Percentiles rank a stretch among this genome's conserved stretches.
phyloP scores from a whole-genome alignment of 805 yeast genomes.

The Wickerhamiella brachini region DNA sequence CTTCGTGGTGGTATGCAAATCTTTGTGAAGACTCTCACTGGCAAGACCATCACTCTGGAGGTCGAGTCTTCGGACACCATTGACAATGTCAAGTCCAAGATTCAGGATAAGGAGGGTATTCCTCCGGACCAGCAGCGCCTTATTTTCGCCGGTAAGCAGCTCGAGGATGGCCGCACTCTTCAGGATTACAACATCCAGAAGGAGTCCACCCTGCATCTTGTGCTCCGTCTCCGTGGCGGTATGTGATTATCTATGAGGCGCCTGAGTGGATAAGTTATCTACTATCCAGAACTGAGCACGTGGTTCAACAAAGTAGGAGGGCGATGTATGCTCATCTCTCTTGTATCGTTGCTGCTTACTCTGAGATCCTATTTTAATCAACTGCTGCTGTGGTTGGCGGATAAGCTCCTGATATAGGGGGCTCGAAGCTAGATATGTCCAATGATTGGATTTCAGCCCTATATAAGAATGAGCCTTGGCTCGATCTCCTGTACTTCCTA shows the following conservation, averaged over 20 bases:
- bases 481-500: not conserved
- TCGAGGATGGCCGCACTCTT: slow-evolving; percentile 87
- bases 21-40: slow-evolving; percentile 83
- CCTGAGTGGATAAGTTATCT: slow-evolving; percentile 36
- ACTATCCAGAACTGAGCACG: not conserved
- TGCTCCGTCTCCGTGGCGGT: slow-evolving; percentile 78
- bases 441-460: not conserved
- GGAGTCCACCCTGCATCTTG: slow-evolving; percentile 76
- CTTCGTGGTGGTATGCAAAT: slow-evolving; percentile 65
- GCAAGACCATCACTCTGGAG: slow-evolving; percentile 81
- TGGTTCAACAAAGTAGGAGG: too few species aligned
- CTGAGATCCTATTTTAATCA: not conserved
- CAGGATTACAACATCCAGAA: slow-evolving; percentile 91
- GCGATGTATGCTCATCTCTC: not conserved
- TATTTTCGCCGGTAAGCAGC: slow-evolving; percentile 90
- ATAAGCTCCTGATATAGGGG: too few species aligned
- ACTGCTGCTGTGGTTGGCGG: too few species aligned
- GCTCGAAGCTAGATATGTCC: not conserved
- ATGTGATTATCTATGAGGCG: slow-evolving; percentile 49
- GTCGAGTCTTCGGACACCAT: slow-evolving; percentile 90
- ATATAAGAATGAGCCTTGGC: not conserved
- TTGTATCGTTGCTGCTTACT: not conserved
- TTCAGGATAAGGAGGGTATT: slow-evolving; percentile 90
- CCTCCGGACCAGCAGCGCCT: slow-evolving; percentile 95
- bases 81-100: slow-evolving; percentile 86